Conservation (phyloP, 192 early-diverging fungal genomes). For the Entrophospora sp. region DNA sequence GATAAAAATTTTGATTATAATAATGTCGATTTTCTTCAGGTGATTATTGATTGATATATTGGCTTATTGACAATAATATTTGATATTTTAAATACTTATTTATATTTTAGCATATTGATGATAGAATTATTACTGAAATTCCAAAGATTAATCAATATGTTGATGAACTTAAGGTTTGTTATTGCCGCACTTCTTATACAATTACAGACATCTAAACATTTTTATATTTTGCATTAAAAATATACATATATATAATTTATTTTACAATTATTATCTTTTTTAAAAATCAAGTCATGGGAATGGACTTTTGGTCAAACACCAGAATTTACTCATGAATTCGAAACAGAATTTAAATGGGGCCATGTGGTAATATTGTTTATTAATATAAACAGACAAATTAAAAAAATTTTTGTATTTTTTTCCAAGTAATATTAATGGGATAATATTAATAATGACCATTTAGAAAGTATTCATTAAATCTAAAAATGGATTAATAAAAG, state of each 20-base stretch:
- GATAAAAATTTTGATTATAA: too few relatives aligned
- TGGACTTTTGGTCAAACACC: slow-evolving; percentile 93
- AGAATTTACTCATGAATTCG: slow-evolving; percentile 60
- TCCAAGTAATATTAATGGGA: not conserved
- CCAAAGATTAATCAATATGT: slow-evolving; percentile 10
- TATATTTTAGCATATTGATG: not conserved
- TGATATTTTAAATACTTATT: too few relatives aligned
- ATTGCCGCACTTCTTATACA: too few relatives aligned
- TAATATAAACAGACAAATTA: not conserved
- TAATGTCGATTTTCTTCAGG: too few relatives aligned
- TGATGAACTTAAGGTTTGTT: slow-evolving; percentile 25
- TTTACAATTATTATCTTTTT: slow-evolving; percentile 26
- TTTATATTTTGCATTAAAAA: too few relatives aligned
- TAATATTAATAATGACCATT: too few relatives aligned
- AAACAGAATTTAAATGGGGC: slow-evolving; percentile 45
- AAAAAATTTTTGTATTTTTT: not conserved
- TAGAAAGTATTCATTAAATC: slow-evolving; percentile 16
- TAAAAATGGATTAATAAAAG: slow-evolving; percentile 1
- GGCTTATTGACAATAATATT: too few relatives aligned
- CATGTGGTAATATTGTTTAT: slow-evolving; percentile 34
- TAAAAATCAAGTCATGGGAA: slow-evolving; percentile 62
- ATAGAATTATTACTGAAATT: not conserved
- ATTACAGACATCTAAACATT: too few relatives aligned
- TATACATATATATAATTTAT: too few relatives aligned
- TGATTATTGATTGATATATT: too few relatives aligned